Evolutionary conservation across 345 rosid species (phyloP).

Genomic region (Garcia nutans): DNA sequence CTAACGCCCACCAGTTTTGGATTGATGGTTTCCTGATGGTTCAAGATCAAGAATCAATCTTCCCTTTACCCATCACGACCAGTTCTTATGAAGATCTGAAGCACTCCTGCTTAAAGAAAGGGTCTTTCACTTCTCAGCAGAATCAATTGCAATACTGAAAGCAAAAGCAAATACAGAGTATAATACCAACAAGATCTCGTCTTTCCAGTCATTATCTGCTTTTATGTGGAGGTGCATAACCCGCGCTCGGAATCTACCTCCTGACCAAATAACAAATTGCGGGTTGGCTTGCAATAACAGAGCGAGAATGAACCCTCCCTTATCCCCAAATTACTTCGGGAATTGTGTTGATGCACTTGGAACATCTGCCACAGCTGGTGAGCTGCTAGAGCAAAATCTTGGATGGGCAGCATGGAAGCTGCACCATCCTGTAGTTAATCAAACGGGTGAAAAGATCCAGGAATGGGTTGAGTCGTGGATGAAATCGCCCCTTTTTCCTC

Average conservation of each 20-base stretch:
- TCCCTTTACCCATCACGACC: slow-evolving; percentile 43
- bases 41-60: slow-evolving; percentile 42
- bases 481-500: slow-evolving; percentile 43
- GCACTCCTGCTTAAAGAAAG: slow-evolving; percentile 53
- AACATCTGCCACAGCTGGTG: slow-evolving; percentile 47
- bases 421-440: slow-evolving; percentile 50
- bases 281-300: slow-evolving; percentile 51
- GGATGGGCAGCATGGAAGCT: slow-evolving; percentile 72
- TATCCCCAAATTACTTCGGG: slow-evolving; percentile 60
- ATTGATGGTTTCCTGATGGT: slow-evolving; percentile 63
- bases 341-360: slow-evolving; percentile 43
- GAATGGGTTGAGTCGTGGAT: slow-evolving; percentile 46
- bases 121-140: slow-evolving; percentile 57
- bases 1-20: slow-evolving; percentile 43
- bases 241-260: slow-evolving; percentile 37
- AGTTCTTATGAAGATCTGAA: slow-evolving; percentile 45
- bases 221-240: slow-evolving; percentile 65
- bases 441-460: slow-evolving; percentile 32
- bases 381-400: slow-evolving; percentile 44
- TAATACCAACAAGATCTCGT: slow-evolving; percentile 54
- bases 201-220: slow-evolving; percentile 67
- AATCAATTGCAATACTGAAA: slow-evolving; percentile 52
- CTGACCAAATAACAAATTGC: slow-evolving; percentile 45
- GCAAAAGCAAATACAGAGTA: slow-evolving; percentile 45
- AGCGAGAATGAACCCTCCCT: slow-evolving; percentile 49